A percentile compares a stretch with the other conserved stretches of the same genome.
These are phyloP conservation scores for Trichoderma aggressivum DNA, from an alignment of 2,329 filamentous ascomycete genomes.

Conservation along the genomic window DNA sequence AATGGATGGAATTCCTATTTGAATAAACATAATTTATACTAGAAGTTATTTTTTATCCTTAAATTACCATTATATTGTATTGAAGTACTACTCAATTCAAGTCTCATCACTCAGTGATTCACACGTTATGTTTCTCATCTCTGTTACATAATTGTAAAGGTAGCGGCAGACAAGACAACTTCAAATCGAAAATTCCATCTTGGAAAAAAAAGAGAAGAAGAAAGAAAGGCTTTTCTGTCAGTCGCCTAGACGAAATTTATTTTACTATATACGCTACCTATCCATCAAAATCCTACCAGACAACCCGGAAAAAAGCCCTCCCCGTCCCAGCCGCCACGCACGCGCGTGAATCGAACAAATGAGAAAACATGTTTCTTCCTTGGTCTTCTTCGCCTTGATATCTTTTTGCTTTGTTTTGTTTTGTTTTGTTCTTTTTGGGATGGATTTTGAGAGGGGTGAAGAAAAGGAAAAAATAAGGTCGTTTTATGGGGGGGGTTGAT, in stretches of 20 bases:
- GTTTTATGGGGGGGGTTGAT: not conserved
- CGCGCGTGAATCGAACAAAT: not conserved
- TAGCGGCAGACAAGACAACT: not conserved
- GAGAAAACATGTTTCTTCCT: not conserved
- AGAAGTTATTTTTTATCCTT: not conserved
- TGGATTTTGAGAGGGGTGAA: not conserved
- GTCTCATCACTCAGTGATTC: not conserved
- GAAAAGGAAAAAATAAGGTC: not conserved
- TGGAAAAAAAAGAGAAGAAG: not conserved
- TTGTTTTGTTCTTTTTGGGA: not conserved
- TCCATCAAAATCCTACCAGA: conserved; percentile 3
- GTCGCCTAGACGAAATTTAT: not conserved
- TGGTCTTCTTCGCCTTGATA: not conserved
- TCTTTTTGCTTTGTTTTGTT: not conserved
- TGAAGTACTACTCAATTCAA: no score
- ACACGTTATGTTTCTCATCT: no score
- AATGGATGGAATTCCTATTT: not conserved
- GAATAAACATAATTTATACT: not conserved
- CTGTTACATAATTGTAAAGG: not conserved
- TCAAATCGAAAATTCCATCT: not conserved
- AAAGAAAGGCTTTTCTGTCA: not conserved
- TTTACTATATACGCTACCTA: conserved; percentile 15
- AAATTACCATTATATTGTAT: not conserved
- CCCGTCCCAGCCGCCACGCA: conserved; percentile 3
- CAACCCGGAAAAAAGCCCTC: not conserved